These are phyloP conservation scores for Chlamydomonas urium DNA, from an alignment of 139 green algal genomes.

Conservation along the genomic window DNA sequence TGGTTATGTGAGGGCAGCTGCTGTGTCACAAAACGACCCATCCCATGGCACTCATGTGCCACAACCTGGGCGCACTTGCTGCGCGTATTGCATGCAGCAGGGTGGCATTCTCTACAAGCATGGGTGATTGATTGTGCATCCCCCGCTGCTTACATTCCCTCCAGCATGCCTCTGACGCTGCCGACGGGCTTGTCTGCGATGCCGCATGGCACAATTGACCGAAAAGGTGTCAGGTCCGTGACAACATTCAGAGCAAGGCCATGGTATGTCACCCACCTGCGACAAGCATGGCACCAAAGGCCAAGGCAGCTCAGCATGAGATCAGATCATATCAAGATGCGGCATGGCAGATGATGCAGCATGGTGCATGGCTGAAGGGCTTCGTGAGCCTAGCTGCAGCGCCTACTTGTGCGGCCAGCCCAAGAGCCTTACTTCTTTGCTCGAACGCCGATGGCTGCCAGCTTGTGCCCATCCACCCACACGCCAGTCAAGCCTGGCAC, in stretches of 20 bases:
- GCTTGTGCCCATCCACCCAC: conserved; percentile 88
- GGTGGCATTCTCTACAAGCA: too few species aligned
- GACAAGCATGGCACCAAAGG: not conserved
- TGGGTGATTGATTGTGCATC: too few species aligned
- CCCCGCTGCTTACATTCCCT: too few species aligned
- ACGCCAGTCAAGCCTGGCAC: conserved; percentile 65
- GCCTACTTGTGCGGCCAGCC: not conserved
- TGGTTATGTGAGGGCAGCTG: too few species aligned
- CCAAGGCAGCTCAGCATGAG: not conserved
- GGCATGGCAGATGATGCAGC: not conserved
- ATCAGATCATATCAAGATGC: not conserved
- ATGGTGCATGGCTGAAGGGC: not conserved
- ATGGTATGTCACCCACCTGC: conserved; percentile 77
- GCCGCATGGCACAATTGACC: conserved; percentile 82
- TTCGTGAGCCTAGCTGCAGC: not conserved
- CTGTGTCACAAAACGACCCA: too few species aligned
- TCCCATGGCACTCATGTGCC: too few species aligned
- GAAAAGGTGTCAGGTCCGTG: conserved; percentile 73
- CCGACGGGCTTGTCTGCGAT: conserved; percentile 25
- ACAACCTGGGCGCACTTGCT: too few species aligned
- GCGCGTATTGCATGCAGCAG: too few species aligned
- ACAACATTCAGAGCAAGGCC: conserved; percentile 88
- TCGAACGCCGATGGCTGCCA: conserved; percentile 87
- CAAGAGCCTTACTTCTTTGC: conserved; percentile 53
- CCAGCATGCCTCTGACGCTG: not conserved